Base-by-base conservation (phyloP, 371 early-diverging fungal genomes). In the Lichtheimia ramosa region DNA sequence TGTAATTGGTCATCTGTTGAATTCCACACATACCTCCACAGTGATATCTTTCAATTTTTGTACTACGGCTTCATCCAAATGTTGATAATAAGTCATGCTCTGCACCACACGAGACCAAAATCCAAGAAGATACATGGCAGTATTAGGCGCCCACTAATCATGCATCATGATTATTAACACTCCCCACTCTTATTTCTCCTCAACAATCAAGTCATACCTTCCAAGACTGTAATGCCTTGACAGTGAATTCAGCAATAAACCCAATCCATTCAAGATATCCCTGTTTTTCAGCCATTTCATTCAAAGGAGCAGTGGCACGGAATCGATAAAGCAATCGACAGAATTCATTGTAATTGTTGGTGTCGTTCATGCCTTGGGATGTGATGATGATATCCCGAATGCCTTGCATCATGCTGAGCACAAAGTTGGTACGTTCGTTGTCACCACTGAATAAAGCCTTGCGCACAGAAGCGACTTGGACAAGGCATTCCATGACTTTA, bases 51-150 rank as follows among this genome's bases (percentile, higher is more conserved):
- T 74, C 10, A 85, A 62, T 16, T 82, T 82, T 7, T 76, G 71
- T 39, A 79, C 77, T 0, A 76, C 62, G 5, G 71, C 67, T 18
- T 75, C 66, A 14, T 69, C 71, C 40, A 74, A 57, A 23, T 70
- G 68, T 50, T 74, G 78, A 51, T 81, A 82, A 60, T 83, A 83
- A 16, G 77, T 71, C 75, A 85, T 82, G 28, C 87, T 84, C 18
- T 89, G 81, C 3, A 89, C 83, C 10, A 89, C 83, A 61, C 89
- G 85, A 56, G 86, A 81, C 96, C 96, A 96, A 64, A 95, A 94
- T 2, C 89, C 84, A 51, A 95, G 74, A 24, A 96, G 71, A 68
- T 93, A 93, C 25, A 77, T 68, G 3, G 91, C 74, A 54, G 90
- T 92, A 68, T 92, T 90, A 23, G 90, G 84, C 27, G 89, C 83